These are phyloP conservation scores for Lepiota venenata DNA, from an alignment of 768 basidiomycete genomes.

Conservation along the genomic window DNA sequence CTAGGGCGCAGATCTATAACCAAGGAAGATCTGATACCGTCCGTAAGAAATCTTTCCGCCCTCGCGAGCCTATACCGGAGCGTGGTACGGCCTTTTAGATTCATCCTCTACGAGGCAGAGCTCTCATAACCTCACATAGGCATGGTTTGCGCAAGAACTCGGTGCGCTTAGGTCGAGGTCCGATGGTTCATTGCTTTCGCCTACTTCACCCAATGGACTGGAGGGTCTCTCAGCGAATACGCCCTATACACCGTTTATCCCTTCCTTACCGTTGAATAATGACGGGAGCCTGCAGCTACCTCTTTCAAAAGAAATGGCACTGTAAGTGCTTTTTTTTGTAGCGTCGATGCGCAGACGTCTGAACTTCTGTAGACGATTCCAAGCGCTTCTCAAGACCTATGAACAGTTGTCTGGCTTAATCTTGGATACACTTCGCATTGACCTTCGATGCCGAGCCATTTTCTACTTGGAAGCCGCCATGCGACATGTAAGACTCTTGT, in stretches of 20 bases:
- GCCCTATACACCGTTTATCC: conserved; percentile 44
- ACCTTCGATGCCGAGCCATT: conserved; percentile 80
- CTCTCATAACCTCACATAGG: conserved; percentile 34
- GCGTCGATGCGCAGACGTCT: not conserved
- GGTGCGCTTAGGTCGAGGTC: conserved; percentile 59
- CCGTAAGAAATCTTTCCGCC: conserved; percentile 67
- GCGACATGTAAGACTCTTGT: conserved; percentile 52
- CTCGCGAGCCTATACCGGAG: conserved; percentile 83
- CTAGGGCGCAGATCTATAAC: conserved; percentile 51
- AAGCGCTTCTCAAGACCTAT: conserved; percentile 87
- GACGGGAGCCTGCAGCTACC: conserved; percentile 63
- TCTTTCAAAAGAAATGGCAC: conserved; percentile 82
- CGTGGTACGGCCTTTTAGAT: conserved; percentile 53
- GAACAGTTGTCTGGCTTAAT: conserved; percentile 86
- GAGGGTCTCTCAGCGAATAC: conserved; percentile 50
- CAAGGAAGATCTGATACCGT: conserved; percentile 65
- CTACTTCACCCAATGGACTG: conserved; percentile 44
- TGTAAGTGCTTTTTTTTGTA: conserved; percentile 49
- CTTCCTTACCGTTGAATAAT: conserved; percentile 33
- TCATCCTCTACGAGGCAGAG: conserved; percentile 1
- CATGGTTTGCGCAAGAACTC: conserved; percentile 82
- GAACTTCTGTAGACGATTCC: conserved; percentile 65
- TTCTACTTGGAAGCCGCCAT: conserved; percentile 81
- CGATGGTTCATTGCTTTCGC: conserved; percentile 47
- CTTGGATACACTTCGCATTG: conserved; percentile 82